These are phyloP conservation scores for Saccharomycopsis hybrid DNA, from an alignment of 1,139 yeast species.

Conservation along the genomic window DNA sequence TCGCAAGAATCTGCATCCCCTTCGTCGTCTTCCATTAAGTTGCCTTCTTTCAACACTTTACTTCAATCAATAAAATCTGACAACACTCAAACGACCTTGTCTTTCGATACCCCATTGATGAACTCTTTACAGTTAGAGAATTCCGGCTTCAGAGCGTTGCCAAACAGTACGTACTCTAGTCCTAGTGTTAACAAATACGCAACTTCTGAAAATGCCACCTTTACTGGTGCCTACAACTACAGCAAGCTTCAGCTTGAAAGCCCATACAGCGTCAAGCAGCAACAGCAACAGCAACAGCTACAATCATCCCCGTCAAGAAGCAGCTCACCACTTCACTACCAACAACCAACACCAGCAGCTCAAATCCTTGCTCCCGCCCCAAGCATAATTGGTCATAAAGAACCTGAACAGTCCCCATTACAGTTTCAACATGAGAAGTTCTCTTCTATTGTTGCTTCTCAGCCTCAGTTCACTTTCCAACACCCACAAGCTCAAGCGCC, in stretches of 20 bases:
- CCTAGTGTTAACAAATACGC: background rate
- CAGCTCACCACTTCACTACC: background rate
- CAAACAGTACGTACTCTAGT: background rate
- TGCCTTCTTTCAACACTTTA: slow-evolving; percentile 20
- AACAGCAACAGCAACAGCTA: slow-evolving; percentile 3
- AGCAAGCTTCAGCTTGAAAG: slow-evolving; percentile 16
- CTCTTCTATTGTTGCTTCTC: slow-evolving; percentile 2
- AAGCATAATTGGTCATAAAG: background rate
- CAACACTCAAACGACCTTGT: slow-evolving; percentile 9
- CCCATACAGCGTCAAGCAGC: slow-evolving; percentile 10
- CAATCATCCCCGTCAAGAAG: background rate
- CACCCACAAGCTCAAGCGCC: background rate
- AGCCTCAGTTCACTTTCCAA: background rate
- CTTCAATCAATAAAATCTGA: slow-evolving; percentile 14
- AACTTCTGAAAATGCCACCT: slow-evolving; percentile 4
- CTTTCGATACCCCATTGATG: slow-evolving; percentile 20
- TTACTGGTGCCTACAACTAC: slow-evolving; percentile 17
- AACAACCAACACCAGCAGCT: background rate
- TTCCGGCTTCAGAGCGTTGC: slow-evolving; percentile 5
- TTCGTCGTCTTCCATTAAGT: slow-evolving; percentile 11
- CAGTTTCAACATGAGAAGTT: slow-evolving; percentile 14
- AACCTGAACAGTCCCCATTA: slow-evolving; percentile 13
- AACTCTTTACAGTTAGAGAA: slow-evolving; percentile 20
- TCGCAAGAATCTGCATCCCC: slow-evolving; percentile 15
- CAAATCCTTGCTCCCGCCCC: slow-evolving; percentile 5